phyloP scores from a whole-genome alignment of 2,329 filamentous ascomycete species.

The Colletotrichum viniferum region DNA sequence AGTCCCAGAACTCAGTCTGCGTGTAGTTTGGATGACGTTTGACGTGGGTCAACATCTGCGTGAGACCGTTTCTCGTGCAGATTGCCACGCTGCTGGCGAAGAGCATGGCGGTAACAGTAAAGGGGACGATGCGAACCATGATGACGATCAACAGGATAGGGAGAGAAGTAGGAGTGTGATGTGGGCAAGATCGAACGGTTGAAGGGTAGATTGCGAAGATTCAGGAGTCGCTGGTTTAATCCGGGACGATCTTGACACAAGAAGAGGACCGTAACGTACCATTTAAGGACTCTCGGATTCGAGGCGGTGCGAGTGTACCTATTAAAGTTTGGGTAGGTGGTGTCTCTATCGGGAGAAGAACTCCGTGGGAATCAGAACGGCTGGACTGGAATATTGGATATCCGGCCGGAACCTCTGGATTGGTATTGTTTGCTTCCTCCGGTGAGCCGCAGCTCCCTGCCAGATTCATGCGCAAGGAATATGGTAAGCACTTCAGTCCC shows the following conservation, averaged over 20 bases:
- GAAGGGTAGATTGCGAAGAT: not conserved
- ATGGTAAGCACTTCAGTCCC: not conserved
- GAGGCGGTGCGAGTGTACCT: not conserved
- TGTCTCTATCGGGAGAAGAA: not conserved
- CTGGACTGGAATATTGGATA: not conserved
- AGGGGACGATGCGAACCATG: constrained; percentile 6
- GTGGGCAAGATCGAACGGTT: not conserved
- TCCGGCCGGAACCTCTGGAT: not conserved
- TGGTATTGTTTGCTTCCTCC: not conserved
- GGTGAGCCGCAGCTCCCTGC: not conserved
- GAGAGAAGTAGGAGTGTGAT: not conserved
- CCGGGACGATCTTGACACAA: not conserved
- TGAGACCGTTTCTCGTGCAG: constrained; percentile 39
- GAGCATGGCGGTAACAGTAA: not conserved
- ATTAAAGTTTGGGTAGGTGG: not conserved
- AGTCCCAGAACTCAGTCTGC: constrained; percentile 30
- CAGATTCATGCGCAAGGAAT: not conserved
- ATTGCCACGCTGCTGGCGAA: not conserved
- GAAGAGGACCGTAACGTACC: not conserved
- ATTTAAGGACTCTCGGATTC: not conserved
- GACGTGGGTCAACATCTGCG: constrained; percentile 33
- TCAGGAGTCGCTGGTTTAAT: not conserved
- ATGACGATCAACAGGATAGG: not conserved
- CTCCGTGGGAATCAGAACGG: not conserved
- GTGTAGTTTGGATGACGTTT: constrained; percentile 29